Evolutionary conservation across 2,329 filamentous ascomycete genomes (phyloP), one percentile per base, ranked within the genome.

Genomic region (Talaromyces sp.): DNA sequence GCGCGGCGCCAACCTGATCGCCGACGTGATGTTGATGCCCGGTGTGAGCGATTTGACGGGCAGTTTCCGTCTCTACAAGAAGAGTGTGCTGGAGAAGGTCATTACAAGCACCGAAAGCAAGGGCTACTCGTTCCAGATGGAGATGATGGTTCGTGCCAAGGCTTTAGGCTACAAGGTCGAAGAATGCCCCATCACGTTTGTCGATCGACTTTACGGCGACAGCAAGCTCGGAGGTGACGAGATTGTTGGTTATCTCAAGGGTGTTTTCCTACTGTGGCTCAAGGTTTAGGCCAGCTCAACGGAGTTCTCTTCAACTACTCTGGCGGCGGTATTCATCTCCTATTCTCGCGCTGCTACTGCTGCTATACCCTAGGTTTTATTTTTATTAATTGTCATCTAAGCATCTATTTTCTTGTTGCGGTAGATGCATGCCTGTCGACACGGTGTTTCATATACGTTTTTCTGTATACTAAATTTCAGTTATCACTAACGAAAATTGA

Each of bases 91-190:
- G 72, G 86, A 96, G 76, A 93, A 91, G 82, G 92, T 96, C 62
- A 97, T 99, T 70, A 82, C 84, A 72, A 91, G 85, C 77, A 97
- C 92, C 9, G 89, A 97, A 83, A 95, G 91, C 75, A 96, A 98
- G 81, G 95, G 95, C 2, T 99, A 98, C 77, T 93, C 90, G 47
- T 99, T 99, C 83, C 95, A 99, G 86, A 99, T 99, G 95, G 93
- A 97, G 84, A 90, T 99, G 87, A 98, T 97, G 88, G 93, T 98
- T 9, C 85, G 93, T 64, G 95, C 95, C 36, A 97, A 97, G 85
- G 91, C 90, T 17, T 93, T 97, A 91, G 93, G 95, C 0, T 96
- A 86, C 80, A 90, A 88, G 42, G 93, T 99, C 33, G 91, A 91
- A 17, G 95, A 99, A 82, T 93, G 96, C 64, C 95, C 95, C 13